A percentile compares a stretch with the other conserved stretches of the same genome.
These are phyloP conservation scores for Jacaranda mimosifolia DNA, from an alignment of 257 asterid genomes.

Conservation along the genomic window DNA sequence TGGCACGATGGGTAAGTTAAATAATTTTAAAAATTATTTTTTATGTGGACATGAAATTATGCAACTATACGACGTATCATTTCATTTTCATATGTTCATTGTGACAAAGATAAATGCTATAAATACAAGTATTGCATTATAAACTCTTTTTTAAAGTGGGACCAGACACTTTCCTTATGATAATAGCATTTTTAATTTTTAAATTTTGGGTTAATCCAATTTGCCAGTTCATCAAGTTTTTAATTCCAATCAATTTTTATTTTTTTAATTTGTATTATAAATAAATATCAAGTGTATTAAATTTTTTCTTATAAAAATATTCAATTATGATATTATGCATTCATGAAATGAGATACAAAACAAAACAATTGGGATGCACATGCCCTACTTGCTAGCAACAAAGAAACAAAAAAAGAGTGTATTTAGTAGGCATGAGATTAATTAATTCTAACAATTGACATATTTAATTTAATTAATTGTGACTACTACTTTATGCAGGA, in stretches of 20 bases:
- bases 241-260: too few relatives aligned
- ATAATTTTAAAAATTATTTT: background rate
- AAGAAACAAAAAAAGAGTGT: too few relatives aligned
- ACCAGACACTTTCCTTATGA: background rate
- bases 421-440: background rate
- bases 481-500: slow-evolving; percentile 47
- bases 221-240: too few relatives aligned
- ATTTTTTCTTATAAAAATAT: too few relatives aligned
- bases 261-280: too few relatives aligned
- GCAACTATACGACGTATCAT: too few relatives aligned
- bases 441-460: background rate
- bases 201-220: too few relatives aligned
- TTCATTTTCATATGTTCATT: background rate
- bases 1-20: slow-evolving; percentile 77
- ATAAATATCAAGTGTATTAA: too few relatives aligned
- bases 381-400: background rate
- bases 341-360: too few relatives aligned
- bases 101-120: background rate
- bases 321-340: too few relatives aligned
- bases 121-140: background rate
- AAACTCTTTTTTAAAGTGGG: background rate
- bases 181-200: background rate
- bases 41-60: background rate
- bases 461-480: background rate
- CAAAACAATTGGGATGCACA: too few relatives aligned